Evolutionary conservation across 345 rosid species (phyloP).

Genomic region (Corchorus olitorius): DNA sequence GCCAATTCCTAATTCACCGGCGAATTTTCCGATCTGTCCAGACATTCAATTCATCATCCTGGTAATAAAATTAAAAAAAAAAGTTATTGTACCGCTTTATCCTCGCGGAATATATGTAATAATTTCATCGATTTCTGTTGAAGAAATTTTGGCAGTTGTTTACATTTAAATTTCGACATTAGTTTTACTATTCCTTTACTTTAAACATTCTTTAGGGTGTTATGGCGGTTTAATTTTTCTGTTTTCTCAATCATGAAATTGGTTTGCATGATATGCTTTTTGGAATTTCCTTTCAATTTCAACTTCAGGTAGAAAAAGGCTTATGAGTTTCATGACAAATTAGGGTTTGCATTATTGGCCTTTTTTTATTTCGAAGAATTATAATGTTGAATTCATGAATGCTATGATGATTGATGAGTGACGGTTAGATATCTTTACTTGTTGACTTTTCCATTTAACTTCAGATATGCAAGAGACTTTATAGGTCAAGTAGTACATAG

Average conservation of each 20-base stretch:
- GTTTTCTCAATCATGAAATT: background rate
- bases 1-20: background rate
- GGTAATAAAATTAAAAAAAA: background rate
- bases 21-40: background rate
- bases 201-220: background rate
- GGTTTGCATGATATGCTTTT: background rate
- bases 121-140: background rate
- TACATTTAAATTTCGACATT: background rate
- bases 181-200: background rate
- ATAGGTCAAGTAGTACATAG: background rate
- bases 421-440: background rate
- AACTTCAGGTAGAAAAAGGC: too few species aligned
- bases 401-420: background rate
- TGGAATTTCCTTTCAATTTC: background rate
- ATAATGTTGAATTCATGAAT: slow-evolving; percentile 1
- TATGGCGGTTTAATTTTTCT: background rate
- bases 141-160: background rate
- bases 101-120: background rate
- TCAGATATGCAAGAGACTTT: background rate
- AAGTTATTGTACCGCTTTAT: background rate
- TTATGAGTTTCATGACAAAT: background rate
- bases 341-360: slow-evolving; percentile 4
- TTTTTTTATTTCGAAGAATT: background rate
- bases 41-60: background rate
- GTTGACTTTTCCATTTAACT: background rate